These are phyloP conservation scores for Pythium phragmiticola DNA, from an alignment of 352 stramenopile species.

Conservation along the genomic window DNA sequence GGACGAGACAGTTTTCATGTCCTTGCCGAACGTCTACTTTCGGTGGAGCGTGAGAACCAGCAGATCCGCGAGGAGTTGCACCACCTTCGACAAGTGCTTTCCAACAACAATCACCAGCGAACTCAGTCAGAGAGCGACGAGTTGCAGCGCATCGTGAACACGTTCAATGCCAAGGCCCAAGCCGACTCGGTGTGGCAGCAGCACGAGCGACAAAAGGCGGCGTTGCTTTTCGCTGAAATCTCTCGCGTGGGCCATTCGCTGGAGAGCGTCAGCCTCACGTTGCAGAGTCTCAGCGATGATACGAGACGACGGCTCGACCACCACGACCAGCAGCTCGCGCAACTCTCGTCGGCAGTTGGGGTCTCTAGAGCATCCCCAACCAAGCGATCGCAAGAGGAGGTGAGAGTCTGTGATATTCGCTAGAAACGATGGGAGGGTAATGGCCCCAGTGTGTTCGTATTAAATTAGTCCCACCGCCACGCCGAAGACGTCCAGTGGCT, in stretches of 20 bases:
- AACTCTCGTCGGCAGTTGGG: slow-evolving; percentile 19
- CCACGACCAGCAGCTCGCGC: slow-evolving; percentile 36
- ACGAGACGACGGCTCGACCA: slow-evolving; percentile 38
- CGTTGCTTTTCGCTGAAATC: slow-evolving; percentile 69
- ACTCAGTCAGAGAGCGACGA: slow-evolving; percentile 33
- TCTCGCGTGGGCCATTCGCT: slow-evolving; percentile 48
- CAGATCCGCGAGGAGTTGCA: slow-evolving; percentile 50
- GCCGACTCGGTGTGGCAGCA: slow-evolving; percentile 49
- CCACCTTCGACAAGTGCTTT: slow-evolving; percentile 51
- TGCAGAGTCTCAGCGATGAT: slow-evolving; percentile 35
- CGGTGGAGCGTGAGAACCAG: slow-evolving; percentile 63
- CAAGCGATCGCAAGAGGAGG: slow-evolving; percentile 17
- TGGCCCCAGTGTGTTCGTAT: no score
- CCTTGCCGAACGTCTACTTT: slow-evolving; percentile 37
- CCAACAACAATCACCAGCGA: slow-evolving; percentile 44
- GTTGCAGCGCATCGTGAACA: slow-evolving; percentile 44
- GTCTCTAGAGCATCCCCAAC: slow-evolving; percentile 6
- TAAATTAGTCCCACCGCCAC: slow-evolving; percentile 31
- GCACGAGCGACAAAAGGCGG: slow-evolving; percentile 66
- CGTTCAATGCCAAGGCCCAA: slow-evolving; percentile 63
- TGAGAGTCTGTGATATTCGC: not conserved
- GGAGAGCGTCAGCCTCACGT: slow-evolving; percentile 36
- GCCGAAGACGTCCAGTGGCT: slow-evolving; percentile 37
- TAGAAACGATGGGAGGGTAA: not conserved
- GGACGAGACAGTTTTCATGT: not conserved